phyloP scores from a whole-genome alignment of 2,329 filamentous ascomycete genomes.

The Ophiostoma quercus region DNA sequence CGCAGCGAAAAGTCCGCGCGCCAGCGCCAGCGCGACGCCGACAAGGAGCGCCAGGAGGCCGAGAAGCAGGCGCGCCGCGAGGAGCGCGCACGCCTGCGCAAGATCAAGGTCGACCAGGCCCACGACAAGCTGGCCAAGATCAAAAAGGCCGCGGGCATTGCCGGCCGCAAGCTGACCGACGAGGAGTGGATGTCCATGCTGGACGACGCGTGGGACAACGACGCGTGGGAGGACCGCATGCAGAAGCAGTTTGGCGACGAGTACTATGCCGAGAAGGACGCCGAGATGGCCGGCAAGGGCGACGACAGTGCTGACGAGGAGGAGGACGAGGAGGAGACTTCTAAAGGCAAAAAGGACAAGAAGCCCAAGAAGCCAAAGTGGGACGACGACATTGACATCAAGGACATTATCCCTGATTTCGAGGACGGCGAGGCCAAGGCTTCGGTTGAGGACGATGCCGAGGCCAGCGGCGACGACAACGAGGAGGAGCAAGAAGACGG shows the following conservation, averaged over 20 bases:
- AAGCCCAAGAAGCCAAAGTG: constrained; percentile 79
- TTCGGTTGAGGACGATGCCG: constrained; percentile 33
- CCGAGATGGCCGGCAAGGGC: constrained; percentile 53
- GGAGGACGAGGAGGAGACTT: constrained; percentile 38
- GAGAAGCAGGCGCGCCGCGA: constrained; percentile 70
- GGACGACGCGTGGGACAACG: constrained; percentile 82
- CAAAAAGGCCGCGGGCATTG: constrained; percentile 78
- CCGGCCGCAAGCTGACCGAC: constrained; percentile 59
- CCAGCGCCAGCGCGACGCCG: constrained; percentile 71
- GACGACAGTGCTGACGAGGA: constrained; percentile 41
- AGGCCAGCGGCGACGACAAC: constrained; percentile 39
- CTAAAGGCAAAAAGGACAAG: constrained; percentile 41
- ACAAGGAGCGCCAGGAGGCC: constrained; percentile 70
- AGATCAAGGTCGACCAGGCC: constrained; percentile 85
- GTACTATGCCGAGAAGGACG: constrained; percentile 73
- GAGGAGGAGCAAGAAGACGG: constrained; percentile 32
- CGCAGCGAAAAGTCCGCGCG: constrained; percentile 74
- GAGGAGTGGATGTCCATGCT: constrained; percentile 82
- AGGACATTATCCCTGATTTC: constrained; percentile 82
- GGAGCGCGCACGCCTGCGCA: constrained; percentile 77
- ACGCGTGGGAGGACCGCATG: constrained; percentile 90
- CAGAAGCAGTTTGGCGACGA: constrained; percentile 77
- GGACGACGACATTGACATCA: constrained; percentile 97
- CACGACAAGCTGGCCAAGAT: constrained; percentile 83
- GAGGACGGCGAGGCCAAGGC: constrained; percentile 52